These are phyloP conservation scores for Candida ipomoeae DNA, from an alignment of 805 yeast species.

Conservation along the genomic window DNA sequence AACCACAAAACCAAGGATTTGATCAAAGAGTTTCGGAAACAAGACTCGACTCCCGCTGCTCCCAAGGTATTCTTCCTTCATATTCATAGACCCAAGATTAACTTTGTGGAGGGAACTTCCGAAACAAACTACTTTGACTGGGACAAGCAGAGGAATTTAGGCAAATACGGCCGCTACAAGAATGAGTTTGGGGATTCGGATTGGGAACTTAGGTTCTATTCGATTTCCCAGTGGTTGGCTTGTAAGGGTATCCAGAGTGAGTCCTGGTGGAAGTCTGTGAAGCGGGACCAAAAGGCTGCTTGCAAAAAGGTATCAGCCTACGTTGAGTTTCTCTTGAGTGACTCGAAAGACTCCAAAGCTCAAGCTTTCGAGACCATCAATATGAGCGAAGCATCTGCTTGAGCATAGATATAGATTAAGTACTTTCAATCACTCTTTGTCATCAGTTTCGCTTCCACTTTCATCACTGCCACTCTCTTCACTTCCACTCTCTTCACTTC, in stretches of 20 bases:
- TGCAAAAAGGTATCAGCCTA: constrained; percentile 21
- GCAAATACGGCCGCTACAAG: constrained; percentile 15
- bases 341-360: constrained; percentile 9
- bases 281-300: constrained; percentile 14
- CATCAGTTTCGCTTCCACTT: constrained; percentile 3
- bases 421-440: not conserved
- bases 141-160: constrained; percentile 20
- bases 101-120: constrained; percentile 8
- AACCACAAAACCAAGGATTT: constrained; percentile 12
- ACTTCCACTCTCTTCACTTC: constrained; percentile 9
- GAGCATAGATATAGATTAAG: too few species aligned
- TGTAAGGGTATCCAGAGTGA: constrained; percentile 21
- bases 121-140: constrained; percentile 10
- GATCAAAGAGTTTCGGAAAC: constrained; percentile 11
- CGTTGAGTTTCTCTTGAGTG: constrained; percentile 23
- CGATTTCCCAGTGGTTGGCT: constrained; percentile 24
- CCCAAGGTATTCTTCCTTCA: constrained; percentile 21
- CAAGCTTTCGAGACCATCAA: constrained; percentile 4
- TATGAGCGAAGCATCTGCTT: constrained; percentile 1
- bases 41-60: constrained; percentile 1
- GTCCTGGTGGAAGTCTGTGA: constrained; percentile 19
- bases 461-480: constrained; percentile 1
- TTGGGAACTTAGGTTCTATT: constrained; percentile 24
- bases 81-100: constrained; percentile 21
- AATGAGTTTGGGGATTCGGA: constrained; percentile 18